phyloP scores from a whole-genome alignment of 129 eudicot genomes.

The Chrysanthemum seticuspe region DNA sequence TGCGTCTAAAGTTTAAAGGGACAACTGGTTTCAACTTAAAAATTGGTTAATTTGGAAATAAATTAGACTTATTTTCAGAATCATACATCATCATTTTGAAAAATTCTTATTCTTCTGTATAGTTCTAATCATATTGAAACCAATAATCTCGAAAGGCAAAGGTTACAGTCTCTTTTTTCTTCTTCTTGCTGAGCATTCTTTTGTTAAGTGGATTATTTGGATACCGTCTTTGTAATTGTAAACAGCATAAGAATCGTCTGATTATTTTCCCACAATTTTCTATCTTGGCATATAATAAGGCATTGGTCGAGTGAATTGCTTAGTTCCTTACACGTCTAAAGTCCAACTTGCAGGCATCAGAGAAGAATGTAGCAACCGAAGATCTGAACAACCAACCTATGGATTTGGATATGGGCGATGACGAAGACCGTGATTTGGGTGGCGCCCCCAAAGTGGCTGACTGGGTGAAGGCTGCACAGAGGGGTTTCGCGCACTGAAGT shows the following conservation, averaged over 20 bases:
- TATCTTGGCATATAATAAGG: background rate
- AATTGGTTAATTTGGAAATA: no score
- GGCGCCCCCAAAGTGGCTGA: slow-evolving; percentile 36
- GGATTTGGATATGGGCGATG: slow-evolving; percentile 33
- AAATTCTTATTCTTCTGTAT: background rate
- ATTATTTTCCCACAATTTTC: background rate
- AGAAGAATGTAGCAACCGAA: slow-evolving; percentile 28
- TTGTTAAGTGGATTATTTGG: background rate
- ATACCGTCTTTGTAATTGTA: background rate
- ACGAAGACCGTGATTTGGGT: slow-evolving; percentile 30
- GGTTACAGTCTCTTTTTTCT: background rate
- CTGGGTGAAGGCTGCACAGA: slow-evolving; percentile 39
- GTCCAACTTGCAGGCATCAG: slow-evolving; percentile 20
- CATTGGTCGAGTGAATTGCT: background rate
- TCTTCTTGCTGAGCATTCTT: background rate
- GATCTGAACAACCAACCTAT: slow-evolving; percentile 32
- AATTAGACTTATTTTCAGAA: no score
- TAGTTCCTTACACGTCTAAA: background rate
- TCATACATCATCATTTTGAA: background rate
- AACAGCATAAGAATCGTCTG: background rate
- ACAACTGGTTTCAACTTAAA: no score
- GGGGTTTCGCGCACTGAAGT: slow-evolving; percentile 30
- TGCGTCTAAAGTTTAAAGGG: no score
- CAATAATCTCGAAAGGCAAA: background rate
- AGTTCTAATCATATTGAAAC: background rate